These are phyloP conservation scores for Rusavskia elegans DNA, from an alignment of 495 filamentous ascomycete genomes.

Conservation along the genomic window DNA sequence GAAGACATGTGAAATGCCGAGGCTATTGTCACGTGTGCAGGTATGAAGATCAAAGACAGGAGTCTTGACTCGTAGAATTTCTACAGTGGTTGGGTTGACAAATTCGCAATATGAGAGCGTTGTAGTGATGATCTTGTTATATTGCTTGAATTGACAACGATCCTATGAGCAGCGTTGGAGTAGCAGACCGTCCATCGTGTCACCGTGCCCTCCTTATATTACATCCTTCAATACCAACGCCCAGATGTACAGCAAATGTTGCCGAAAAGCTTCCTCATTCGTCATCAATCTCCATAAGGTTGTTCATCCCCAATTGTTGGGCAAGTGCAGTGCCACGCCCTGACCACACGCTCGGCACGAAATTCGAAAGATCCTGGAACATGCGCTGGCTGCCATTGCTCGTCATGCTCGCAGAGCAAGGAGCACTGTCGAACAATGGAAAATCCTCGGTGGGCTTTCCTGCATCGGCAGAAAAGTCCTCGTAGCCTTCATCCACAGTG, in stretches of 20 bases:
- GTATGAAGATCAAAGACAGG: too few species aligned
- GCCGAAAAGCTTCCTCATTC: not conserved
- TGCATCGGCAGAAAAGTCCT: conserved; percentile 18
- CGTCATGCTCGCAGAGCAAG: conserved; percentile 7
- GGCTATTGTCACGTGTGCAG: too few species aligned
- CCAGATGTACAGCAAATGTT: not conserved
- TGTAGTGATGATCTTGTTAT: too few species aligned
- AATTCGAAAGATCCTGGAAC: conserved; percentile 10
- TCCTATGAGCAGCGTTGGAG: not conserved
- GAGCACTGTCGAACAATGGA: conserved; percentile 23
- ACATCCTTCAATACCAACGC: not conserved
- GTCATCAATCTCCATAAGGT: conserved; percentile 11
- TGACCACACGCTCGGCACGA: conserved; percentile 10
- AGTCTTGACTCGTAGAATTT: too few species aligned
- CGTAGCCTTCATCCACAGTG: conserved; percentile 25
- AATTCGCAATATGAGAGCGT: too few species aligned
- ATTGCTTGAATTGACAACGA: too few species aligned
- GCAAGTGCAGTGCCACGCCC: conserved; percentile 9
- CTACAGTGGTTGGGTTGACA: too few species aligned
- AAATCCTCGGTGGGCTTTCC: conserved; percentile 28
- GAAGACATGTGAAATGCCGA: too few species aligned
- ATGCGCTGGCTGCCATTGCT: conserved; percentile 5
- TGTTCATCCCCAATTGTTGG: conserved; percentile 9
- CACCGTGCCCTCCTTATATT: not conserved
- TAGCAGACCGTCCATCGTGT: not conserved